These are phyloP conservation scores for Achaetomium macrosporum DNA, from an alignment of 2,329 filamentous ascomycete species.

Conservation along the genomic window DNA sequence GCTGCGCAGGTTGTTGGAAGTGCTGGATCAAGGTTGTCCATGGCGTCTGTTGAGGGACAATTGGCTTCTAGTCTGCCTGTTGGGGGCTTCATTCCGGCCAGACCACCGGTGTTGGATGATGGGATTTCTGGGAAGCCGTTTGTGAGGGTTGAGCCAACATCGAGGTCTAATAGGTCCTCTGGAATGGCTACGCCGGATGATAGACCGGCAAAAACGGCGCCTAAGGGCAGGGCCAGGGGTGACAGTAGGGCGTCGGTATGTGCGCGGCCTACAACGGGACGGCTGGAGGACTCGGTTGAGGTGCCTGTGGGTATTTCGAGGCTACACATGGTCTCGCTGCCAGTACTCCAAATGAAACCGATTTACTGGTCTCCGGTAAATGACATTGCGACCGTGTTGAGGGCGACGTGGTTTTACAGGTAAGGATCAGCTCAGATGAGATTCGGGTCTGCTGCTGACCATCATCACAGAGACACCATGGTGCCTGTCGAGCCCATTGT, in stretches of 20 bases:
- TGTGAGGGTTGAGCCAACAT: constrained; percentile 37
- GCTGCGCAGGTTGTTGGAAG: constrained; percentile 11
- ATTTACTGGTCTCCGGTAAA: constrained; percentile 97
- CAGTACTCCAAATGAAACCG: constrained; percentile 80
- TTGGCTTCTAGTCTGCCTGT: constrained; percentile 11
- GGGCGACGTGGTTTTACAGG: constrained; percentile 96
- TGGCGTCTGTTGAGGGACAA: constrained; percentile 5
- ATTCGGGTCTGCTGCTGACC: constrained; percentile 3
- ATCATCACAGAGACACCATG: constrained; percentile 65
- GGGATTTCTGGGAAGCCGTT: constrained; percentile 53
- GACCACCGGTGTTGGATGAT: constrained; percentile 26
- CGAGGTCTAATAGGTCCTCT: constrained; percentile 17
- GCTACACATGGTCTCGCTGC: constrained; percentile 80
- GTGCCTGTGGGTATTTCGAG: constrained; percentile 87
- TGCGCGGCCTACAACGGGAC: constrained; percentile 1
- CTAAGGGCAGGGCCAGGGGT: constrained; percentile 9
- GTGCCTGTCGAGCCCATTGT: constrained; percentile 76
- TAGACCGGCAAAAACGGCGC: constrained; percentile 4
- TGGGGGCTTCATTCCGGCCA: constrained; percentile 4
- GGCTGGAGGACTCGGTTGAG: constrained; percentile 35
- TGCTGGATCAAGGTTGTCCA: constrained; percentile 9
- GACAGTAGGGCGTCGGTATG: constrained; percentile 22
- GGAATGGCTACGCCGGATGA: constrained; percentile 20
- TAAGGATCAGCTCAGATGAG: constrained; percentile 24
- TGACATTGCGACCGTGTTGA: constrained; percentile 73